These are phyloP conservation scores for Orbilia ellipsospora DNA, from an alignment of 2,329 filamentous ascomycete genomes.

Conservation along the genomic window DNA sequence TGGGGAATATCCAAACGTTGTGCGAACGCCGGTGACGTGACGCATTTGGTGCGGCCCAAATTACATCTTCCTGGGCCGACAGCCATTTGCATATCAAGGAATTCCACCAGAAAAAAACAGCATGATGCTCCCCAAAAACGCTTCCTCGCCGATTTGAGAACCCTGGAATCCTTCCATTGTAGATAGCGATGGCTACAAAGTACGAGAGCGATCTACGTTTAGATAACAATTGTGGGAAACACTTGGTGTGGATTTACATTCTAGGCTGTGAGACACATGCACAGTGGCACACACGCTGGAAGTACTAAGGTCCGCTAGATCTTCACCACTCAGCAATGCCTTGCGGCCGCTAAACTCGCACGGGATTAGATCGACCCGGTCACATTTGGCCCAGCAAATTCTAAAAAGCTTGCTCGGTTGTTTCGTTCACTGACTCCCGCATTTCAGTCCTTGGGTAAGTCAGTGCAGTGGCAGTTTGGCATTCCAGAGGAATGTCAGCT, in stretches of 20 bases:
- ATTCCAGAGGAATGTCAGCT: too few relatives aligned
- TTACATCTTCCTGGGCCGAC: not conserved
- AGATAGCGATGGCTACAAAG: not conserved
- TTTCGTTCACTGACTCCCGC: not conserved
- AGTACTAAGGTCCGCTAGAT: not conserved
- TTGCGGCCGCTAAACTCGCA: not conserved
- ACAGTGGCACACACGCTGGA: constrained; percentile 1
- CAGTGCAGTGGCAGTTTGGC: too few relatives aligned
- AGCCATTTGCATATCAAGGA: constrained; percentile 5
- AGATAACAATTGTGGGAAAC: constrained; percentile 29
- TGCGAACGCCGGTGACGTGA: constrained; percentile 23
- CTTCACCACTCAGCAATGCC: not conserved
- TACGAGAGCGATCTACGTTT: constrained; percentile 13
- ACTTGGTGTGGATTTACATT: constrained; percentile 1
- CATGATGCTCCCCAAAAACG: too few relatives aligned
- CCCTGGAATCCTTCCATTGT: not conserved
- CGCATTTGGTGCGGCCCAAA: constrained; percentile 25
- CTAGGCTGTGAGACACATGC: constrained; percentile 49
- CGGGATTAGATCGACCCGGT: constrained; percentile 2
- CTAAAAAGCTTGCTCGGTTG: not conserved
- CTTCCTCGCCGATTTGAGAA: constrained; percentile 10
- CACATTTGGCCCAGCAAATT: not conserved
- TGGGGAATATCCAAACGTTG: not conserved
- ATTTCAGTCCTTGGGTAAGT: too few relatives aligned
- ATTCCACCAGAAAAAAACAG: constrained; percentile 13